Evolutionary conservation across 495 filamentous ascomycete species (phyloP).

Genomic region (Elasticomyces elasticus): DNA sequence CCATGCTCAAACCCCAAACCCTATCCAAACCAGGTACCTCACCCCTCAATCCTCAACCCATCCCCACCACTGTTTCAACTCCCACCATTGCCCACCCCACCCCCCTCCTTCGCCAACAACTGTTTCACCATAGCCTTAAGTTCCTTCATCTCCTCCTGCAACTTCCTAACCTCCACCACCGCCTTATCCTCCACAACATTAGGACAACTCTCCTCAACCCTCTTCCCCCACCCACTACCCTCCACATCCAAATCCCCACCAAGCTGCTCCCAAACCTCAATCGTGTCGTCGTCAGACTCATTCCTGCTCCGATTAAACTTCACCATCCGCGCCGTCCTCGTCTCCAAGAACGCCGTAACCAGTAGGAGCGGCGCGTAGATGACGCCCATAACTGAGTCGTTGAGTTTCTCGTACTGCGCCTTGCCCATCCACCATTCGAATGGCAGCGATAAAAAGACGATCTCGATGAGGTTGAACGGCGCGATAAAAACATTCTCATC

Average conservation of each 20-base stretch:
- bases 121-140: slow-evolving; percentile 52
- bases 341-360: slow-evolving; percentile 67
- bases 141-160: slow-evolving; percentile 58
- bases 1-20: not conserved
- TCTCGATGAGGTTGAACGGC: slow-evolving; percentile 84
- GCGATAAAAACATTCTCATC: slow-evolving; percentile 98
- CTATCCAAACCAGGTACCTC: not conserved
- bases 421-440: slow-evolving; percentile 92
- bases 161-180: slow-evolving; percentile 55
- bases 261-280: slow-evolving; percentile 91
- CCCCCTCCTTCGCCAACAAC: slow-evolving; percentile 31
- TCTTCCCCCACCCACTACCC: slow-evolving; percentile 67
- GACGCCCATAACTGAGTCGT: slow-evolving; percentile 75
- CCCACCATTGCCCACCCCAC: no score
- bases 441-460: slow-evolving; percentile 65
- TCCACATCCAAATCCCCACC: slow-evolving; percentile 62
- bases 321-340: slow-evolving; percentile 56
- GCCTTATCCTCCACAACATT: slow-evolving; percentile 64
- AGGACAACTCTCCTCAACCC: slow-evolving; percentile 59
- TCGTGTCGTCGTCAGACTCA: slow-evolving; percentile 79
- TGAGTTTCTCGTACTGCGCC: slow-evolving; percentile 59
- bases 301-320: slow-evolving; percentile 61
- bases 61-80: not conserved
- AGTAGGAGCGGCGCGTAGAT: slow-evolving; percentile 80
- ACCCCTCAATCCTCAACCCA: slow-evolving; percentile 11